Base-by-base conservation (phyloP, 805 yeast genomes). In the Candida insectalens region DNA sequence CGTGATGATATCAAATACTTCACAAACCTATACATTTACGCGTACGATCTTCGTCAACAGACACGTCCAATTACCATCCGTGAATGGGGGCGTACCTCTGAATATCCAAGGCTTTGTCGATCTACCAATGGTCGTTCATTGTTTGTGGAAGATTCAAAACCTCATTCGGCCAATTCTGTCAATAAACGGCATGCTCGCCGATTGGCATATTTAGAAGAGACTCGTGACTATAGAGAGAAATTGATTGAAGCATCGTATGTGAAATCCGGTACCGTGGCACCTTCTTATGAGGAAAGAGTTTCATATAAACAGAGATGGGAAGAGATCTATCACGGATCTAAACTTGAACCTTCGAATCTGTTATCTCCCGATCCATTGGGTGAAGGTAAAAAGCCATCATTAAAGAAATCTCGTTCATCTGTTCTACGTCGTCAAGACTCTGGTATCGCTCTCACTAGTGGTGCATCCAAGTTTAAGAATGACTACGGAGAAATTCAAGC, bases 1-100 rank as follows among this genome's bases (percentile, higher is more conserved):
- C 65, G 95, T 36, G 95, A 83, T 46, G 96, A 89, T 51, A 71
- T 81, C 47, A 77, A 79, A 49, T 83, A 83, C 53, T 83, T 92
- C 55, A 77, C 76, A 33, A 76, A 78, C 25, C 74, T 78, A 5
- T 85, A 77, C 55, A 61, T 85, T 19, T 77, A 80, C 43, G 78
- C 85, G 25, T 89, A 80, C 59, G 98, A 92, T 49, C 63, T 82
- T 18, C 69, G 77, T 41, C 88, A 83, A 46, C 69, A 69, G 17
- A 77, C 79, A 40, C 72, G 94, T 36, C 96, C 97, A 0, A 71
- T 85, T 5, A 77, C 88, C 8, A 63, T 76, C 5, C 68, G 88
- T 45, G 97, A 92, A 56, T 92, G 95, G 94, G 41, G 46, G 6
- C 39, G 49, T 12, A 65, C 60, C 35, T 60, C 61, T 35, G 65